These are phyloP conservation scores for Pisolithus albus DNA, from an alignment of 768 basidiomycete species.

Conservation along the genomic window DNA sequence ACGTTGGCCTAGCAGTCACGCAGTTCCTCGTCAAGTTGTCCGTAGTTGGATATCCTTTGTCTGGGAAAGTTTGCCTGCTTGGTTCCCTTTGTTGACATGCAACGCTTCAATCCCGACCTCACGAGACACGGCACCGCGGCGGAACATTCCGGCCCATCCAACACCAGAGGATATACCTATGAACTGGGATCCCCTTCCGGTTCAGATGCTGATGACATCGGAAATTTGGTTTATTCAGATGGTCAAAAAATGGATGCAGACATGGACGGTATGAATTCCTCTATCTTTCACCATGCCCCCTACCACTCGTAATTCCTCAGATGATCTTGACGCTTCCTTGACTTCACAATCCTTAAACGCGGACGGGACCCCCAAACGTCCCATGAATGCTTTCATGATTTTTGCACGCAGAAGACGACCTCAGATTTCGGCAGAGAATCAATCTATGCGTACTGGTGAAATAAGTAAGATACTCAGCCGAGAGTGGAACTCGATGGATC, in stretches of 20 bases:
- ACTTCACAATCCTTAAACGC: conserved; percentile 78
- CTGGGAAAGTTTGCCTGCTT: conserved; percentile 5
- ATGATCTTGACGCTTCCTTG: conserved; percentile 41
- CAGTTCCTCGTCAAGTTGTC: background rate
- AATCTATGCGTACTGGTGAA: conserved; percentile 85
- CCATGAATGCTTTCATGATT: conserved; percentile 95
- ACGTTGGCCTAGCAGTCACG: conserved; percentile 1
- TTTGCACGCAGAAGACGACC: conserved; percentile 78
- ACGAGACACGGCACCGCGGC: conserved; percentile 21
- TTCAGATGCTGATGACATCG: conserved; percentile 46
- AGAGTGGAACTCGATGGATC: conserved; percentile 77
- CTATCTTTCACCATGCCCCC: conserved; percentile 6
- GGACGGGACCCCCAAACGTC: conserved; percentile 83
- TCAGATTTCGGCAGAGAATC: conserved; percentile 81
- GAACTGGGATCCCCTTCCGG: conserved; percentile 48
- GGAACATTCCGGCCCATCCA: conserved; percentile 23
- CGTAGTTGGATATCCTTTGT: conserved; percentile 7
- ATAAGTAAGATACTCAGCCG: conserved; percentile 83
- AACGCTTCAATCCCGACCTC: conserved; percentile 19
- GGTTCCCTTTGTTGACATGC: conserved; percentile 18
- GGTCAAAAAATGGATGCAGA: conserved; percentile 38
- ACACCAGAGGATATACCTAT: conserved; percentile 28
- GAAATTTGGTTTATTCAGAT: conserved; percentile 24
- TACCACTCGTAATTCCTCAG: conserved; percentile 18
- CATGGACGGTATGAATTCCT: conserved; percentile 35